Conservation (phyloP, 1,139 yeast genomes). For the Pichia sp. region DNA sequence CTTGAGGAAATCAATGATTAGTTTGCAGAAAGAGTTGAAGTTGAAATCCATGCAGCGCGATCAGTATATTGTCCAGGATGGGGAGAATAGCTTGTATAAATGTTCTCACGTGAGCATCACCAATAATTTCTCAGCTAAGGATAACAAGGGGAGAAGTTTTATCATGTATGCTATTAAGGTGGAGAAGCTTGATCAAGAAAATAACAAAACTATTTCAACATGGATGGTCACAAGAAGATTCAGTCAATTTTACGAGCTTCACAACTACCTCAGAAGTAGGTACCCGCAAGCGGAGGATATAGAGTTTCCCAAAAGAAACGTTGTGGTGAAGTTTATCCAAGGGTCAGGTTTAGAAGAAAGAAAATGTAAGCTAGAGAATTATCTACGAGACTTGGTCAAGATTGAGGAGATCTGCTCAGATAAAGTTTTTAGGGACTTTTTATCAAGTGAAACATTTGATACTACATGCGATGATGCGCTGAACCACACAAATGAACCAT, state of each 20-base stretch:
- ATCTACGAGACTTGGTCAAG: conserved; percentile 48
- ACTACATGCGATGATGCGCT: conserved; percentile 31
- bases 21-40: conserved; percentile 63
- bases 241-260: conserved; percentile 71
- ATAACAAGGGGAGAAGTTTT: conserved; percentile 47
- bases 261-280: conserved; percentile 51
- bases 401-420: conserved; percentile 70
- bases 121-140: conserved; percentile 51
- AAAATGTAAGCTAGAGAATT: conserved; percentile 52
- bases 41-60: conserved; percentile 69
- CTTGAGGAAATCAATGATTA: conserved; percentile 55
- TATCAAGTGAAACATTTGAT: conserved; percentile 64
- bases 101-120: conserved; percentile 61
- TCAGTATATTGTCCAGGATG: conserved; percentile 77
- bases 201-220: conserved; percentile 52
- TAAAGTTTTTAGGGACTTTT: conserved; percentile 62
- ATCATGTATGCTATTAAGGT: conserved; percentile 74
- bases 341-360: conserved; percentile 60
- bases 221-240: conserved; percentile 90
- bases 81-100: conserved; percentile 70
- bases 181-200: conserved; percentile 42
- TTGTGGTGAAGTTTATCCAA: conserved; percentile 59
- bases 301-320: conserved; percentile 57
- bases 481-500: conserved; percentile 25
- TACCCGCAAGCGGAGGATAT: conserved; percentile 46